Percentiles rank a stretch among this genome's conserved stretches.
Conservation (phyloP, 2,329 filamentous ascomycete species). For the Ophidiomyces ophidiicola region DNA sequence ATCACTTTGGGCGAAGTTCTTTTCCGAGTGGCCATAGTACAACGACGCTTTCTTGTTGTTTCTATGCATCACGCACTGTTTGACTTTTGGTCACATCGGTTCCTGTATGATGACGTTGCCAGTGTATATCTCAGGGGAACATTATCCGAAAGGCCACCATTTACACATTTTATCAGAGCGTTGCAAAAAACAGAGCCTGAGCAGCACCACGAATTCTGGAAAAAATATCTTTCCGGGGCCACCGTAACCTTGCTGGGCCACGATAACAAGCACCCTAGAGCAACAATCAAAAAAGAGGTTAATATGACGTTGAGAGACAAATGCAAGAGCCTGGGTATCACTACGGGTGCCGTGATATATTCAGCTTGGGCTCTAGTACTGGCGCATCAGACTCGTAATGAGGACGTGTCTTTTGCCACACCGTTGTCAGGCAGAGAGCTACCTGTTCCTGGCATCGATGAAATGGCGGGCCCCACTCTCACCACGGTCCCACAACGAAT, state of each 20-base stretch:
- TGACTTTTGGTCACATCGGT: constrained; percentile 25
- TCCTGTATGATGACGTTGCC: constrained; percentile 21
- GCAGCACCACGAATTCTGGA: neutral
- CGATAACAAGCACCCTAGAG: neutral
- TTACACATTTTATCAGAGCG: neutral
- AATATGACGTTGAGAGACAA: no score
- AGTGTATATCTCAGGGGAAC: constrained; percentile 1
- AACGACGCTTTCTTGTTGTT: constrained; percentile 17
- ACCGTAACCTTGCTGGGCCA: neutral
- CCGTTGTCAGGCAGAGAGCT: constrained; percentile 13
- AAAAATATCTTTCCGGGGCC: neutral
- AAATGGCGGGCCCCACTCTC: neutral
- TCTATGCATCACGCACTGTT: constrained; percentile 27
- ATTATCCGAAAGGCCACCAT: neutral
- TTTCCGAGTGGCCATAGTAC: constrained; percentile 14
- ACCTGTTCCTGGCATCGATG: neutral
- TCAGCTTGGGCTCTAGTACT: constrained; percentile 15
- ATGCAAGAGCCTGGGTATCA: no score
- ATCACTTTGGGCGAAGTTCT: constrained; percentile 13
- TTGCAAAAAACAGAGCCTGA: neutral
- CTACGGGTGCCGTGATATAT: constrained; percentile 11
- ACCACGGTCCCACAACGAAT: constrained; percentile 1
- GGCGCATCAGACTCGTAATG: constrained; percentile 6
- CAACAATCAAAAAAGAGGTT: neutral
- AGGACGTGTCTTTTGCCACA: constrained; percentile 13